Evolutionary conservation across 2,329 filamentous ascomycete genomes (phyloP).

Genomic region (Exophiala calicioides): DNA sequence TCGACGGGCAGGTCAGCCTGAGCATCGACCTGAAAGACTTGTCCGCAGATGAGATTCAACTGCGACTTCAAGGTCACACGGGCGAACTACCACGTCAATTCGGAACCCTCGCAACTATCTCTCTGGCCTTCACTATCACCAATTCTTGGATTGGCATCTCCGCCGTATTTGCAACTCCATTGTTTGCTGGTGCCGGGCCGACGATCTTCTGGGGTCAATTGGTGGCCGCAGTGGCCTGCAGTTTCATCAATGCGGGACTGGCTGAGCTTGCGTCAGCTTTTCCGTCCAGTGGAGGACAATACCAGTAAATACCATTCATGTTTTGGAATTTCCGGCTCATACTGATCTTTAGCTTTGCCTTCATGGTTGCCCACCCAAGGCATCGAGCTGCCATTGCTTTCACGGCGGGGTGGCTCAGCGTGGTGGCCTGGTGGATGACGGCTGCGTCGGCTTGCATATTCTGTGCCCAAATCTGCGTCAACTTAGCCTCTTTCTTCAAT

Average conservation of each 20-base stretch:
- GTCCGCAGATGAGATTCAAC: conserved; percentile 14
- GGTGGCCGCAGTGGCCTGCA: conserved; percentile 30
- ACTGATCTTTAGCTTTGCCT: conserved; percentile 27
- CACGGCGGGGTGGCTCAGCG: conserved; percentile 32
- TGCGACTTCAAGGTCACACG: conserved; percentile 16
- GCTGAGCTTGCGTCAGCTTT: conserved; percentile 34
- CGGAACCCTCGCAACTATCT: conserved; percentile 29
- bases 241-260: conserved; percentile 30
- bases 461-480: conserved; percentile 23
- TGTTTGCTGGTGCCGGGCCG: conserved; percentile 33
- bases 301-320: conserved; percentile 25
- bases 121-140: conserved; percentile 35
- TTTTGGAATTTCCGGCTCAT: not conserved
- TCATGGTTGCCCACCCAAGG: conserved; percentile 28
- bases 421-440: conserved; percentile 31
- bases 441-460: conserved; percentile 29
- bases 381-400: conserved; percentile 28
- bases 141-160: conserved; percentile 38
- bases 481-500: conserved; percentile 25
- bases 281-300: conserved; percentile 35
- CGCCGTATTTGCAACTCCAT: conserved; percentile 26
- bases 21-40: not conserved
- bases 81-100: conserved; percentile 30
- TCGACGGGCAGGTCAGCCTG: not conserved
- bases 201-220: conserved; percentile 32